Evolutionary conservation across 768 basidiomycete genomes (phyloP), one percentile per base, ranked within the genome.

Genomic region (Nidularia pulvinata): DNA sequence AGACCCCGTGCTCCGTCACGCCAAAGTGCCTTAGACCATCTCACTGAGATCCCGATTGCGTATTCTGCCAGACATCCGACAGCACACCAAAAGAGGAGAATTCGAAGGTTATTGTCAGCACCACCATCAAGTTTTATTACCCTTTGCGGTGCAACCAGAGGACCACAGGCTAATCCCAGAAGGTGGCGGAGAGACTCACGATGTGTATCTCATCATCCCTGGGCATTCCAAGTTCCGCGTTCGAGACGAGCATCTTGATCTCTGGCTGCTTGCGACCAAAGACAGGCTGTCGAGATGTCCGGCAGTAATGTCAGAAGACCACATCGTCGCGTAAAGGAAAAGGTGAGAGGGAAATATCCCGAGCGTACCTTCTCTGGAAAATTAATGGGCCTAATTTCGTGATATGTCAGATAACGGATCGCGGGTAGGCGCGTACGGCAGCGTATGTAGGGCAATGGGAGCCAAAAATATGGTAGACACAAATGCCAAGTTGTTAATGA

Each of bases 1-100:
- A 85, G 19, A 85, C 69, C 2, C 72, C 72, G 56, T 86, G 78
- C 13, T 80, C 75, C 0, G 65, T 47, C 42, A 87, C 55, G 2
- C 83, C 83, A 59, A 75, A 83, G 57, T 88, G 85, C 55, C 79
- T 74, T 62, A 87, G 52, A 6, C 86, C 85, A 58, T 88, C 86
- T 86, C 86, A 87, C 58, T 89, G 86, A 4, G 84, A 77, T 7
- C 86, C 84, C 0, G 85, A 85, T 68, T 88, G 87, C 0, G 86
- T 85, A 57, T 89, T 88, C 86, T 88, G 59, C 7, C 49, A n/a
- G 54, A 19, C 32, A 34, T 43, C 39, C 11, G 54, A 30, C 35
- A 11, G 37, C 33, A 30, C 9, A 46, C 9, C 45, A 7, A 46
- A 46, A 46, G 22, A 46, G 45, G 45, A 11, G 45, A 22, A 7